A percentile compares a stretch with the other conserved stretches of the same genome.
These are phyloP conservation scores for Talaromyces sp. DNA, from an alignment of 2,329 filamentous ascomycete genomes.

Conservation along the genomic window DNA sequence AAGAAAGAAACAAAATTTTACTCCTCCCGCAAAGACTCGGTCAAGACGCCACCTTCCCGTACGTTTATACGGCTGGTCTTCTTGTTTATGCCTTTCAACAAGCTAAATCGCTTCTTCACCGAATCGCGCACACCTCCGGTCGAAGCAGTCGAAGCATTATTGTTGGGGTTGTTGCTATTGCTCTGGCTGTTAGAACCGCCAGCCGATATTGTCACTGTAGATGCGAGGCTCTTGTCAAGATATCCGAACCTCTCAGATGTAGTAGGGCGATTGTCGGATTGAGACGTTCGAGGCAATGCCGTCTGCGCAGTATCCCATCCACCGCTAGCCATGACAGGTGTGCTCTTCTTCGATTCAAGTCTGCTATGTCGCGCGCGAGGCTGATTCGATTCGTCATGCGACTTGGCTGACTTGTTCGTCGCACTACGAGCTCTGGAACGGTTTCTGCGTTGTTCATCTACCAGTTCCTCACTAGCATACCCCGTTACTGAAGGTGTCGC, in stretches of 20 bases:
- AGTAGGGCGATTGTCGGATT: slow-evolving; percentile 31
- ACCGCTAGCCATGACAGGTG: slow-evolving; percentile 7
- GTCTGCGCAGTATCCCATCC: slow-evolving; percentile 32
- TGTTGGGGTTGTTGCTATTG: slow-evolving; percentile 8
- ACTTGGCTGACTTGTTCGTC: slow-evolving; percentile 17
- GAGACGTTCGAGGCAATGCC: slow-evolving; percentile 33
- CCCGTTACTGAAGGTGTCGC: slow-evolving; percentile 5
- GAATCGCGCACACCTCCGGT: slow-evolving; percentile 51
- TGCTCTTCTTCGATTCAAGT: slow-evolving; percentile 20
- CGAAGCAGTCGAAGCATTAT: slow-evolving; percentile 14
- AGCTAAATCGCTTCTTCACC: slow-evolving; percentile 73
- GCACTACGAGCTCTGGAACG: slow-evolving; percentile 18
- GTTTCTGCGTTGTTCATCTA: slow-evolving; percentile 24
- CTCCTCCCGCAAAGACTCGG: slow-evolving; percentile 35
- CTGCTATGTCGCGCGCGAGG: slow-evolving; percentile 19
- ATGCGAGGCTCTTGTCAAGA: slow-evolving; percentile 16
- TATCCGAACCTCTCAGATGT: slow-evolving; percentile 29
- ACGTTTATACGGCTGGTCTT: slow-evolving; percentile 59
- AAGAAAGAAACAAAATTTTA: slow-evolving; percentile 20
- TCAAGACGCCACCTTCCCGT: slow-evolving; percentile 26
- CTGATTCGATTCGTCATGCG: slow-evolving; percentile 6
- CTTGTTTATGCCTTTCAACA: slow-evolving; percentile 67
- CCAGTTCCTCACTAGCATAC: slow-evolving; percentile 1
- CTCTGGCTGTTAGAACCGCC: slow-evolving; percentile 36
- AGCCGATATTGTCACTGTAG: slow-evolving; percentile 8